Evolutionary conservation across 306 rosid genomes (phyloP), one percentile per base, ranked within the genome.

Genomic region (Ormosia emarginata): DNA sequence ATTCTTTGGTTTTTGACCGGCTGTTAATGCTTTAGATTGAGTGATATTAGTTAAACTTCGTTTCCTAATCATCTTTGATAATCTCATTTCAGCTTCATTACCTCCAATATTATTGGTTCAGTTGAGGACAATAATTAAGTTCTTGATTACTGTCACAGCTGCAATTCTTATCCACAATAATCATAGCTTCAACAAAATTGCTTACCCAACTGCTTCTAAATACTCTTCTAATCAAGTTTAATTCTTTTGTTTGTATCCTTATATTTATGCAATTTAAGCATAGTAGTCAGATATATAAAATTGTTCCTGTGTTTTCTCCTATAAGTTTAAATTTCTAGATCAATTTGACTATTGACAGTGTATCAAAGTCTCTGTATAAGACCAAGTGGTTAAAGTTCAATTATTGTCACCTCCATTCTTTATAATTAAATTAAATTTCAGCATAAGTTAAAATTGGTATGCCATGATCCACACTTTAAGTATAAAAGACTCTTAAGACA

Each of bases 21-120:
- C 13, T 52, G 67, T 53, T 14, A 24, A 24, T 24, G 6, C 36
- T 68, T 66, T 87, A 43, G 53, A 36, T 24, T 24, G 24, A 24
- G 24, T 24, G 24, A 7, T 33, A 65, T 55, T 74, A 32, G 56
- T 75, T 65, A 79, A 69, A 82, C 37, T 75, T 79, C 67, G 15
- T 71, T 52, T 30, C 17, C 32, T 39, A 78, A 24, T 69, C 80
- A 50, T 67, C 81, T 83, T 59, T 64, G 70, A 34, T 56, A 57
- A 80, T 1, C 74, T 75, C 75, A 47, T 71, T 74, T 83, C 82
- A 76, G 68, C 75, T 77, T 85, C 89, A 63, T 83, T 14, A 85
- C 68, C 79, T 71, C 63, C 75, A 29, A 71, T 82, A 53, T 41
- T 75, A 67, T 44, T 67, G 43, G 79, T 77, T 83, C 76, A 64